Evolutionary conservation across 2,329 filamentous ascomycete species (phyloP).

Genomic region (Leptographium wingfieldii): DNA sequence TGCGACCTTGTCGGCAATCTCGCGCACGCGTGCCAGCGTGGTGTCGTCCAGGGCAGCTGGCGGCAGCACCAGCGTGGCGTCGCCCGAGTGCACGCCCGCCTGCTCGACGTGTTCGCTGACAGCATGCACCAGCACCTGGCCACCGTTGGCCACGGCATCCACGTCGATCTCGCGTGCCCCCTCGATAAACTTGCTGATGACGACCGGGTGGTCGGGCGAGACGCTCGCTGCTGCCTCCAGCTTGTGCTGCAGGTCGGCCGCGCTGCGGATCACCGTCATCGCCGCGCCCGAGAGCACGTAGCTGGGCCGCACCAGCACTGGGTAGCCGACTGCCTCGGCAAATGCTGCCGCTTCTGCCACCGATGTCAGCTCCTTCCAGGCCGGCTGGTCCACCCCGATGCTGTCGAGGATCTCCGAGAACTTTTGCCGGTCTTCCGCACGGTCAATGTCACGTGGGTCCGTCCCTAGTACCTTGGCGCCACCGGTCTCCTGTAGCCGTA

Average conservation of each 20-base stretch:
- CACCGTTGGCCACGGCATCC: constrained; percentile 78
- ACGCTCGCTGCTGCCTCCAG: constrained; percentile 81
- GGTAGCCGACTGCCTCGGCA: constrained; percentile 75
- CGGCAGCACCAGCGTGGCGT: constrained; percentile 87
- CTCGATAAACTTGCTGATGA: constrained; percentile 97
- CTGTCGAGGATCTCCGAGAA: constrained; percentile 96
- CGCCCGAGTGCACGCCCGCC: constrained; percentile 94
- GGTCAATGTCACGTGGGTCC: constrained; percentile 88
- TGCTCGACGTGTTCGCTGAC: constrained; percentile 94
- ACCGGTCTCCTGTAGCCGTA: constrained; percentile 82
- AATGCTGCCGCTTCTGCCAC: constrained; percentile 80
- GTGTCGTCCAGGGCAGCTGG: constrained; percentile 65
- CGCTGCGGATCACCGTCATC: constrained; percentile 90
- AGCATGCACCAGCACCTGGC: constrained; percentile 80
- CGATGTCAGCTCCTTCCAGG: constrained; percentile 94
- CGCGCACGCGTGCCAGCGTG: constrained; percentile 80
- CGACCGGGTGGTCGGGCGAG: constrained; percentile 91
- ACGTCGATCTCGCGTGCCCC: constrained; percentile 94
- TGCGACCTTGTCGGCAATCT: constrained; percentile 90
- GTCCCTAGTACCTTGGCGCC: constrained; percentile 87
- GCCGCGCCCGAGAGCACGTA: constrained; percentile 96
- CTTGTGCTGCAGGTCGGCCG: constrained; percentile 88
- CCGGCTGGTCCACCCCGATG: constrained; percentile 92
- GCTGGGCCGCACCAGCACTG: constrained; percentile 84
- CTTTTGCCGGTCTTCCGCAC: constrained; percentile 94